phyloP scores from a whole-genome alignment of 495 filamentous ascomycete species.

The Xylaria bambusicola region DNA sequence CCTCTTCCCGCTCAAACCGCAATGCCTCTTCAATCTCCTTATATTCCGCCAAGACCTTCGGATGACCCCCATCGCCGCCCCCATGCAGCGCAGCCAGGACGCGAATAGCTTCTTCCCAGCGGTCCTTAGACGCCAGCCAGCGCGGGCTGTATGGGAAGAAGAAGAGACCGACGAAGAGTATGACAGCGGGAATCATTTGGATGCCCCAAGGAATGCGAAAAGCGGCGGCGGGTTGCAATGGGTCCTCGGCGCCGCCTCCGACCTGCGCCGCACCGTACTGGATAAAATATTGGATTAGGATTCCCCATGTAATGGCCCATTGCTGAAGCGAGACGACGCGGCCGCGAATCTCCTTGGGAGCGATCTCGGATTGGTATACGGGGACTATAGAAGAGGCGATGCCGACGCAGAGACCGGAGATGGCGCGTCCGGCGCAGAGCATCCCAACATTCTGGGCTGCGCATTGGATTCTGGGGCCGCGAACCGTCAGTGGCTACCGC shows the following conservation, averaged over 20 bases:
- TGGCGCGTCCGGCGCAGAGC: slow-evolving; percentile 68
- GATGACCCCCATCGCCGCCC: slow-evolving; percentile 57
- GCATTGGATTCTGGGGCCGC: slow-evolving; percentile 56
- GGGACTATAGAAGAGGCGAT: slow-evolving; percentile 75
- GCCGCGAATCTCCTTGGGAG: slow-evolving; percentile 76
- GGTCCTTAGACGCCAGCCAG: slow-evolving; percentile 72
- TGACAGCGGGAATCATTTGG: slow-evolving; percentile 68
- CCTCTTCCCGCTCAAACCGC: slow-evolving; percentile 62
- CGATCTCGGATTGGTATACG: slow-evolving; percentile 77
- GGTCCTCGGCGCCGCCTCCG: slow-evolving; percentile 59
- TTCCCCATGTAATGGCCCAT: slow-evolving; percentile 78
- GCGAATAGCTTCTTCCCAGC: slow-evolving; percentile 71
- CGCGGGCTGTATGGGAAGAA: slow-evolving; percentile 73
- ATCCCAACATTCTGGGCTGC: slow-evolving; percentile 62
- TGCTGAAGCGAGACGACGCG: slow-evolving; percentile 74
- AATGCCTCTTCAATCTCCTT: slow-evolving; percentile 67
- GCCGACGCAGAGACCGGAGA: slow-evolving; percentile 73
- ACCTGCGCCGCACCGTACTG: slow-evolving; percentile 68
- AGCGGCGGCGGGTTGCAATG: slow-evolving; percentile 56
- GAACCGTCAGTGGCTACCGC: too few species aligned
- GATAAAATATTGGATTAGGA: slow-evolving; percentile 67
- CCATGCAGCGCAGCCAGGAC: slow-evolving; percentile 69
- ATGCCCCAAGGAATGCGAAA: slow-evolving; percentile 77
- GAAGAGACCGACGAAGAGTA: slow-evolving; percentile 67
- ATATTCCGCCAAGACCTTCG: slow-evolving; percentile 65